A percentile compares a stretch with the other conserved stretches of the same genome.
Conservation (phyloP, 768 basidiomycete genomes). For the Boletus fagicola region DNA sequence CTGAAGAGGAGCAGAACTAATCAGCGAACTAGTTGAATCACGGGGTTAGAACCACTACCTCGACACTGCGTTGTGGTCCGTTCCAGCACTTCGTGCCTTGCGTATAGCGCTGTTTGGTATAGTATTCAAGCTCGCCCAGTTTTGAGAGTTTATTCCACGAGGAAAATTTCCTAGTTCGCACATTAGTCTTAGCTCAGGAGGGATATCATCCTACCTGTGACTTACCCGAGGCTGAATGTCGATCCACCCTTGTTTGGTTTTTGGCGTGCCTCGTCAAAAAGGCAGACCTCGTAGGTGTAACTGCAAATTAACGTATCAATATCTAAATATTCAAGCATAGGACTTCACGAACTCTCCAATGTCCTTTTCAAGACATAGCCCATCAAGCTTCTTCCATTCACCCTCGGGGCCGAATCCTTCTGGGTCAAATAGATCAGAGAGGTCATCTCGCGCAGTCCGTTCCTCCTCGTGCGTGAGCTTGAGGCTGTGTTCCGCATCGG, state of each 20-base stretch:
- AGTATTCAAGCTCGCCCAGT: slow-evolving; percentile 69
- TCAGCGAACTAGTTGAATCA: slow-evolving; percentile 2
- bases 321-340: not conserved
- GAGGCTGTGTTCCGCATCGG: slow-evolving; percentile 61
- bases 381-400: slow-evolving; percentile 95
- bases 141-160: slow-evolving; percentile 70
- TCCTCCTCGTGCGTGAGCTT: slow-evolving; percentile 51
- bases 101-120: slow-evolving; percentile 78
- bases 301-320: slow-evolving; percentile 39
- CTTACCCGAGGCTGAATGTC: slow-evolving; percentile 80
- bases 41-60: slow-evolving; percentile 43
- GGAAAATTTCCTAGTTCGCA: slow-evolving; percentile 57
- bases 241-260: slow-evolving; percentile 80
- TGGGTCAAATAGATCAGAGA: slow-evolving; percentile 62
- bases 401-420: slow-evolving; percentile 74
- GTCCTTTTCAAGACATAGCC: slow-evolving; percentile 74
- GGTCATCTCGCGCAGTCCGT: slow-evolving; percentile 52
- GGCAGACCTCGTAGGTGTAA: slow-evolving; percentile 92
- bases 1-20: slow-evolving; percentile 36
- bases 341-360: slow-evolving; percentile 79
- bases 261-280: slow-evolving; percentile 86
- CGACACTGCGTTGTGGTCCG: slow-evolving; percentile 84
- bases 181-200: slow-evolving; percentile 1
- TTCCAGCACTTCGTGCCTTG: slow-evolving; percentile 94
- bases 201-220: slow-evolving; percentile 4